These are phyloP conservation scores for Phoenix roebelenii DNA, from an alignment of 176 grass and related monocot species.

Conservation along the genomic window DNA sequence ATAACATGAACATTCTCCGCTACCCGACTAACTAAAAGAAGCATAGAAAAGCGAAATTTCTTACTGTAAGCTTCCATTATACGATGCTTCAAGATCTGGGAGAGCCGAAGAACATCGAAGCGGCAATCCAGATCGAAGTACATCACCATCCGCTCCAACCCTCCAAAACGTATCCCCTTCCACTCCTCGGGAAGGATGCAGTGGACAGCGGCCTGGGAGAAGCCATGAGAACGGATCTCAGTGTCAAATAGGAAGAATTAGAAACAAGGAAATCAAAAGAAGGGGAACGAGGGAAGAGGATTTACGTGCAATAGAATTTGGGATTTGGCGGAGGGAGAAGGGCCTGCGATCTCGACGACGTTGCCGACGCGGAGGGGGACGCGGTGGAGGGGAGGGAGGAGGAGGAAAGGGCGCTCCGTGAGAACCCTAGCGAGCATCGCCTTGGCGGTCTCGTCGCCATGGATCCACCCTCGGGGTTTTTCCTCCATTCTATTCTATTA, in stretches of 20 bases:
- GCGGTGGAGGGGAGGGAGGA: conserved; percentile 73
- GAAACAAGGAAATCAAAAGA: not conserved
- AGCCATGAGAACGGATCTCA: not conserved
- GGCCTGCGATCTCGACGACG: conserved; percentile 80
- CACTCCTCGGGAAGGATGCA: conserved; percentile 78
- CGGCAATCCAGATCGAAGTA: conserved; percentile 81
- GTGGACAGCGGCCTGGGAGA: conserved; percentile 49
- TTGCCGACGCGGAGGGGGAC: conserved; percentile 73
- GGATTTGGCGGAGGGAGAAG: conserved; percentile 78
- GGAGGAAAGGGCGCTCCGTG: conserved; percentile 44
- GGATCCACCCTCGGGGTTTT: conserved; percentile 42
- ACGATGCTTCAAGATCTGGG: conserved; percentile 47
- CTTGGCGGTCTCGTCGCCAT: conserved; percentile 55
- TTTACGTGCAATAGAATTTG: conserved; percentile 71
- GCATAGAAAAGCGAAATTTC: not conserved
- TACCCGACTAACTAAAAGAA: not conserved
- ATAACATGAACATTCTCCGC: too few species aligned
- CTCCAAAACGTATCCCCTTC: conserved; percentile 60
- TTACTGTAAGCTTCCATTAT: conserved; percentile 33
- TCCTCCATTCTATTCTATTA: conserved; percentile 2
- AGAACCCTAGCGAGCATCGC: conserved; percentile 49
- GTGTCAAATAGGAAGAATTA: not conserved
- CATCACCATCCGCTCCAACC: conserved; percentile 51
- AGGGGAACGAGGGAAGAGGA: not conserved
- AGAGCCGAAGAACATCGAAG: conserved; percentile 73